phyloP scores from a whole-genome alignment of 2,329 filamentous ascomycete species.

The Colletotrichum spaethianum region DNA sequence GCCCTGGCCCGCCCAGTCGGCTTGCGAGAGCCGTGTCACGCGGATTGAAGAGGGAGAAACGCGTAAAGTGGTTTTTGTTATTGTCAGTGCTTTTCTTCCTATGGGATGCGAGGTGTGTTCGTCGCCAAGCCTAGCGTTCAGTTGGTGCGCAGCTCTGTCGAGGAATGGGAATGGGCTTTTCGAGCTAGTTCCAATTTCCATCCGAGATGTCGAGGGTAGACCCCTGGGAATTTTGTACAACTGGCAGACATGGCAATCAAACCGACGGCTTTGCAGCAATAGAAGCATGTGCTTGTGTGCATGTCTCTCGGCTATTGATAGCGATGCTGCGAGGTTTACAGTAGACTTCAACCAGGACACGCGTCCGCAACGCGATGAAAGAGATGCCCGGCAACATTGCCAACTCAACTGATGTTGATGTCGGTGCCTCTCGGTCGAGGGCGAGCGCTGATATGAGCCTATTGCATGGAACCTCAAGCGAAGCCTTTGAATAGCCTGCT shows the following conservation, averaged over 20 bases:
- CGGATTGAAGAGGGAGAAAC: conserved; percentile 18
- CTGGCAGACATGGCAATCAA: conserved; percentile 41
- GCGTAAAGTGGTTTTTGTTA: conserved; percentile 40
- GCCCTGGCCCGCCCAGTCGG: conserved; percentile 27
- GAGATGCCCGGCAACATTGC: neutral
- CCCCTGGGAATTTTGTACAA: conserved; percentile 40
- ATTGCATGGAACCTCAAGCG: conserved; percentile 10
- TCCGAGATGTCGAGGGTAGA: conserved; percentile 39
- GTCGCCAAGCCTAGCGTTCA: conserved; percentile 12
- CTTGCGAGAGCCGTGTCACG: conserved; percentile 34
- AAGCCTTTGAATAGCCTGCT: conserved; percentile 2
- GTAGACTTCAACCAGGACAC: neutral
- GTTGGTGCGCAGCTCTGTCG: conserved; percentile 29
- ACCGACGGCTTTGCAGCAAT: conserved; percentile 25
- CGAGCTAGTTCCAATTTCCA: conserved; percentile 31
- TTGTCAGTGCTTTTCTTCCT: neutral
- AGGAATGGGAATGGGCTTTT: conserved; percentile 28
- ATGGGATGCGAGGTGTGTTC: neutral
- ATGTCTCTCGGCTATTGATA: conserved; percentile 27
- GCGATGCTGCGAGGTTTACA: conserved; percentile 3
- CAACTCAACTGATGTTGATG: neutral
- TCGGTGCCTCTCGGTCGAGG: conserved; percentile 7
- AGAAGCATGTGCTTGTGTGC: conserved; percentile 32
- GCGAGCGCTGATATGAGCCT: conserved; percentile 24
- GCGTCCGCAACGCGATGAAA: conserved; percentile 9